Conservation (phyloP, 2,329 filamentous ascomycete species). For the Aspergillus pseudotamarii region DNA sequence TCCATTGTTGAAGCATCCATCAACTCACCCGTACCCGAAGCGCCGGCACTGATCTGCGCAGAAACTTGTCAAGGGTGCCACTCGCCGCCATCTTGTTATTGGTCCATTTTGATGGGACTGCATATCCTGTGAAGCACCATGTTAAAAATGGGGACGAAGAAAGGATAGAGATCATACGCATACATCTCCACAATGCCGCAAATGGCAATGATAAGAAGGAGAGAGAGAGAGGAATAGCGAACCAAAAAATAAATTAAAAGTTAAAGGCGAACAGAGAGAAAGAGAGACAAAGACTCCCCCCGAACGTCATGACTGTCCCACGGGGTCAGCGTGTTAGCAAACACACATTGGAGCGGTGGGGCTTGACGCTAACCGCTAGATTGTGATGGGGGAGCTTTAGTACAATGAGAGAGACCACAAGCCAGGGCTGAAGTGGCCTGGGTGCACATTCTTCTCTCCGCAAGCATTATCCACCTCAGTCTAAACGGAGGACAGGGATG, state of each 20-base stretch:
- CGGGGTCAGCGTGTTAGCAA: not conserved
- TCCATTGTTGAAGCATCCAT: slow-evolving; percentile 2
- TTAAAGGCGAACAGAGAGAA: not conserved
- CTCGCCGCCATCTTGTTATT: not conserved
- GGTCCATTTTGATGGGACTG: not conserved
- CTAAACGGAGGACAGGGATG: not conserved
- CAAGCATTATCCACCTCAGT: not conserved
- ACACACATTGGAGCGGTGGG: not conserved
- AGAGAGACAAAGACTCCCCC: not conserved
- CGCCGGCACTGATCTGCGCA: slow-evolving; percentile 7
- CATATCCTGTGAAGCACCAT: not conserved
- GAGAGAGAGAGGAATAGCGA: not conserved
- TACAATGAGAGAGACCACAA: not conserved
- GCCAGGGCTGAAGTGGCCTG: not conserved
- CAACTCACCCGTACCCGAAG: slow-evolving; percentile 1
- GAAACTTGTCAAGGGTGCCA: slow-evolving; percentile 2
- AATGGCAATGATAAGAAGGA: not conserved
- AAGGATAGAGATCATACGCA: not conserved
- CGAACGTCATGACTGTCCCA: not conserved
- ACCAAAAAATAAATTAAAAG: not conserved
- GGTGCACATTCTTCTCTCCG: slow-evolving; percentile 5
- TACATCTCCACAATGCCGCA: not conserved
- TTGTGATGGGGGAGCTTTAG: slow-evolving; percentile 5
- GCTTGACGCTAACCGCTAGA: not conserved
- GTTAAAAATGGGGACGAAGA: not conserved